Evolutionary conservation across 495 filamentous ascomycete species (phyloP).

Genomic region (Physcia stellaris): DNA sequence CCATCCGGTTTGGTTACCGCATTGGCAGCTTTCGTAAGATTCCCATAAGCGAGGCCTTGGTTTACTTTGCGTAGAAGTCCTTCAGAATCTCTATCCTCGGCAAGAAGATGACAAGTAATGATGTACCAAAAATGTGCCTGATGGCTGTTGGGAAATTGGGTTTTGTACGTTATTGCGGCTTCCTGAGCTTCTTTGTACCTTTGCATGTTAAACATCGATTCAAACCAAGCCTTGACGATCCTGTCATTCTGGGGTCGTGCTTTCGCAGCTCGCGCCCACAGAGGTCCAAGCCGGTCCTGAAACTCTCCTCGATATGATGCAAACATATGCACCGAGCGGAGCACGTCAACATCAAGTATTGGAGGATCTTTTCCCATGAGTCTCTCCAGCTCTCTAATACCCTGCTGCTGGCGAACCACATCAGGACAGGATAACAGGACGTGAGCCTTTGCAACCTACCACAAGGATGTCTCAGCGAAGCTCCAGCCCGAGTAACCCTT

Average conservation of each 20-base stretch:
- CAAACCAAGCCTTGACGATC: slow-evolving; percentile 42
- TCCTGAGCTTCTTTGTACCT: slow-evolving; percentile 48
- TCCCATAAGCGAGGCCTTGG: slow-evolving; percentile 43
- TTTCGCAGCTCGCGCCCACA: slow-evolving; percentile 44
- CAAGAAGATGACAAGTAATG: slow-evolving; percentile 32
- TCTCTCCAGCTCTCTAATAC: slow-evolving; percentile 32
- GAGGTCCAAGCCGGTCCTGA: slow-evolving; percentile 19
- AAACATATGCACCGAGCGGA: slow-evolving; percentile 31
- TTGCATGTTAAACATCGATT: slow-evolving; percentile 28
- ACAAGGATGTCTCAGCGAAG: no score
- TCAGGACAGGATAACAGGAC: slow-evolving; percentile 33
- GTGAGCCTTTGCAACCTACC: slow-evolving; percentile 39
- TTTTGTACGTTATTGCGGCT: slow-evolving; percentile 46
- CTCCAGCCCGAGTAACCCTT: no score
- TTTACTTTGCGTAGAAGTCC: slow-evolving; percentile 40
- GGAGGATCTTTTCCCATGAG: slow-evolving; percentile 34
- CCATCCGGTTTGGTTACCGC: slow-evolving; percentile 31
- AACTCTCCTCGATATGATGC: slow-evolving; percentile 23
- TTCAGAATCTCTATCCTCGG: slow-evolving; percentile 23
- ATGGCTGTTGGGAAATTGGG: slow-evolving; percentile 39
- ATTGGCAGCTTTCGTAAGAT: slow-evolving; percentile 41
- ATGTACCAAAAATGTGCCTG: slow-evolving; percentile 48
- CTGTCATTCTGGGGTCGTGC: slow-evolving; percentile 33
- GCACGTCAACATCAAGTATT: slow-evolving; percentile 32
- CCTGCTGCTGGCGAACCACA: slow-evolving; percentile 27